Evolutionary conservation across 345 rosid genomes (phyloP).

Genomic region (Eutrema japonicum): DNA sequence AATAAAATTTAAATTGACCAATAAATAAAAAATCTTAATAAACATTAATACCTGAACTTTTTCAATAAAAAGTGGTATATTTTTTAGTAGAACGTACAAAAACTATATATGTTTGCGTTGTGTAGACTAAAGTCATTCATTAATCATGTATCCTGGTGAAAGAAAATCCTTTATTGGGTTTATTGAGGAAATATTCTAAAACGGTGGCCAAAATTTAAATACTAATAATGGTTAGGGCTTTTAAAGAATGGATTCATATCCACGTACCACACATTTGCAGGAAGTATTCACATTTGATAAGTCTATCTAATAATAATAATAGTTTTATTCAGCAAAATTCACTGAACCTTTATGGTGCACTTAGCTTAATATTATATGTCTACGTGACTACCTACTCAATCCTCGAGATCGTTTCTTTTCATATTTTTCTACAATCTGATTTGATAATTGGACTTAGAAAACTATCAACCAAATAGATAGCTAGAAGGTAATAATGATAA

Average conservation of each 20-base stretch:
- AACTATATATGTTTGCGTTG: neutral
- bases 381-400: conserved; percentile 34
- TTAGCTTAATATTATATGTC: conserved; percentile 22
- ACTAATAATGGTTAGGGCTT: conserved; percentile 12
- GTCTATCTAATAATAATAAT: conserved; percentile 20
- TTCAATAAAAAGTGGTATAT: neutral
- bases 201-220: conserved; percentile 33
- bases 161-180: neutral
- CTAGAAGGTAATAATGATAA: neutral
- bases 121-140: conserved; percentile 7
- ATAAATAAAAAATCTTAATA: neutral
- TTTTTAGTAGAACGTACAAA: neutral
- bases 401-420: conserved; percentile 16
- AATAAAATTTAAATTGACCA: neutral
- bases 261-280: conserved; percentile 17
- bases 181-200: conserved; percentile 28
- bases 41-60: neutral
- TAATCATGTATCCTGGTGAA: conserved; percentile 13
- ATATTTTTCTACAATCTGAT: neutral
- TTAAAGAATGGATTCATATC: conserved; percentile 7
- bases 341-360: conserved; percentile 38
- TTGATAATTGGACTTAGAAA: neutral
- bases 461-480: conserved; percentile 2
- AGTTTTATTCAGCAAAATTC: conserved; percentile 27
- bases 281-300: conserved; percentile 33